A percentile compares a stretch with the other conserved stretches of the same genome.
Evolutionary conservation across 495 filamentous ascomycete species (phyloP).

Genomic region (Lasiosphaeria ovina): DNA sequence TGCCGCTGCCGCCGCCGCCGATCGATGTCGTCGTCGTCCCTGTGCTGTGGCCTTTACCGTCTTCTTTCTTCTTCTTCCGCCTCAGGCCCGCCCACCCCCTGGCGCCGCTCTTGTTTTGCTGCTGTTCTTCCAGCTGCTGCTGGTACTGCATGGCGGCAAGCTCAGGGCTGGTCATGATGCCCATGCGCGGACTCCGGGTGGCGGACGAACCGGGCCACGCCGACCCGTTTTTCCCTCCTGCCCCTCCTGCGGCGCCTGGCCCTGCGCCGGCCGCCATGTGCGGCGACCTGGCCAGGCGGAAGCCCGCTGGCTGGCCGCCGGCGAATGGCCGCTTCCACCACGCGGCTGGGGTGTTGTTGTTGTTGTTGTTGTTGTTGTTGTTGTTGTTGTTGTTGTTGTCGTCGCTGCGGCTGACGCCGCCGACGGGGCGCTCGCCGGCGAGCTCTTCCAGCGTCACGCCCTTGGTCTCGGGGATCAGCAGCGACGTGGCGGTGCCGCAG

Average conservation of each 20-base stretch:
- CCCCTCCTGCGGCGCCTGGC: background rate
- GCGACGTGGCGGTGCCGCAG: conserved; percentile 59
- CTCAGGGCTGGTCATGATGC: conserved; percentile 38
- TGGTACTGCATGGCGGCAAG: conserved; percentile 16
- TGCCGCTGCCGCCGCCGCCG: background rate
- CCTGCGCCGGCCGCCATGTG: background rate
- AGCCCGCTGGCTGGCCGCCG: conserved; percentile 38
- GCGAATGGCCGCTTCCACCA: conserved; percentile 35
- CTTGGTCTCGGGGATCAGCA: conserved; percentile 76
- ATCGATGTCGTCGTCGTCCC: background rate
- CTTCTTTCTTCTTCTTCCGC: conserved; percentile 10
- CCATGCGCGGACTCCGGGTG: conserved; percentile 22
- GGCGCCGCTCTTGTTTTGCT: conserved; percentile 10
- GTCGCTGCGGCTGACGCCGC: conserved; percentile 34
- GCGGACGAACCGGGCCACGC: background rate
- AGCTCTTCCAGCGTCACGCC: conserved; percentile 60
- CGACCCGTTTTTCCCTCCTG: background rate
- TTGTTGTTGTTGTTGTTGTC: conserved; percentile 36
- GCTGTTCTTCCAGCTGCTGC: background rate
- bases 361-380: conserved; percentile 4
- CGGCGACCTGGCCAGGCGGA: conserved; percentile 27
- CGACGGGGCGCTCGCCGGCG: conserved; percentile 37
- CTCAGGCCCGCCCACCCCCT: conserved; percentile 14
- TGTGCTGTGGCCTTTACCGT: background rate
- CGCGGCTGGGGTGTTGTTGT: background rate